A percentile compares a stretch with the other conserved stretches of the same genome.
Conservation (phyloP, 768 basidiomycete genomes). For the Tylopilus balloui region DNA sequence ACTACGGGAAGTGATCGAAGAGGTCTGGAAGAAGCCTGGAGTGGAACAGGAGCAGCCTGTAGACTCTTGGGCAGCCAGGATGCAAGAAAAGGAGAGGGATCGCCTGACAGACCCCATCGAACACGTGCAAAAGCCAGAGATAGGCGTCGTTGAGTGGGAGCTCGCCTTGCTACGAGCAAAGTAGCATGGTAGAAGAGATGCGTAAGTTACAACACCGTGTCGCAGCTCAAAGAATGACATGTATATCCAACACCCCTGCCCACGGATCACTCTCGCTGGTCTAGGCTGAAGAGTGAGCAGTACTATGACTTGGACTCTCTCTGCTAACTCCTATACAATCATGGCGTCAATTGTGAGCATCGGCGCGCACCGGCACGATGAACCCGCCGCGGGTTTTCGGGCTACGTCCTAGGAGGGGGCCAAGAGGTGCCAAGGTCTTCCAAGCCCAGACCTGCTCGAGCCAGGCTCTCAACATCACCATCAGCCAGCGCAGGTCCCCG, state of each 20-base stretch:
- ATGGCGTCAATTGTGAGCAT: too few relatives aligned
- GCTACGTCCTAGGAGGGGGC: too few relatives aligned
- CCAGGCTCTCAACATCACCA: too few relatives aligned
- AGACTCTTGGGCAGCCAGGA: constrained; percentile 50
- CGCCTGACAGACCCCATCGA: constrained; percentile 47
- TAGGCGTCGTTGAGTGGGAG: constrained; percentile 18
- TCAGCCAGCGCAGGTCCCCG: too few relatives aligned
- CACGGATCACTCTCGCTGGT: too few relatives aligned
- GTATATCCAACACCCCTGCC: background rate
- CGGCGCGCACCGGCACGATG: too few relatives aligned
- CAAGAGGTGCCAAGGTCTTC: too few relatives aligned
- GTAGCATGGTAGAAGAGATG: background rate
- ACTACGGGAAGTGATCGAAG: constrained; percentile 52
- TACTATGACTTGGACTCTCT: background rate
- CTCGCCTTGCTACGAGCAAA: constrained; percentile 20
- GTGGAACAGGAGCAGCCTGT: constrained; percentile 24
- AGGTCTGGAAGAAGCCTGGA: constrained; percentile 54
- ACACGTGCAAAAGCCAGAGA: constrained; percentile 48
- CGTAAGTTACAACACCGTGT: background rate
- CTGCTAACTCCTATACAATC: too few relatives aligned
- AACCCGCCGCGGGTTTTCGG: too few relatives aligned
- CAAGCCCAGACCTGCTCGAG: too few relatives aligned
- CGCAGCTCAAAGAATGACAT: background rate
- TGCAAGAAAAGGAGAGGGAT: constrained; percentile 51
- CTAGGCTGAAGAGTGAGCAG: background rate